Percentiles rank a stretch among this genome's conserved stretches.
Evolutionary conservation across 345 rosid genomes (phyloP).

Genomic region (Melaleuca quinquenervia): DNA sequence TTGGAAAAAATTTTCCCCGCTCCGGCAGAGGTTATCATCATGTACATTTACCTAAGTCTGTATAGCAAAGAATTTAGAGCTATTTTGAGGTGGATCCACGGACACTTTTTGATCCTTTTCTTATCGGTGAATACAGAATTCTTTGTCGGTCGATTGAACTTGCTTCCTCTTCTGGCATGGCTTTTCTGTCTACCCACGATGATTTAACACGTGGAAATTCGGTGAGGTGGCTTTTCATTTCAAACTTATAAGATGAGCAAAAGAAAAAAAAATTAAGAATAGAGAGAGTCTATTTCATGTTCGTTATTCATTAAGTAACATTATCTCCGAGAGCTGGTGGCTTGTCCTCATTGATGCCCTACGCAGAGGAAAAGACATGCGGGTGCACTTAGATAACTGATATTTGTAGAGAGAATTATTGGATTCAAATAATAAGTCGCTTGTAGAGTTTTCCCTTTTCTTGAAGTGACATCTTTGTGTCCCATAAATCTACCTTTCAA

Average conservation of each 20-base stretch:
- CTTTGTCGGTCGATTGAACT: neutral
- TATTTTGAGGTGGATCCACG: neutral
- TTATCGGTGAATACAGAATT: neutral
- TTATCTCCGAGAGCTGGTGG: too few relatives aligned
- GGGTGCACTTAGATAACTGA: too few relatives aligned
- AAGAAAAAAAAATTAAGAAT: too few relatives aligned
- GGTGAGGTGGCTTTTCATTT: neutral
- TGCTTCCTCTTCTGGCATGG: neutral
- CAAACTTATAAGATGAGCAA: too few relatives aligned
- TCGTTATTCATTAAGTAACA: too few relatives aligned
- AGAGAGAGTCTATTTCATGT: too few relatives aligned
- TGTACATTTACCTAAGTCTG: neutral
- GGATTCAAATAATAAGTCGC: neutral
- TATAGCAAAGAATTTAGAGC: neutral
- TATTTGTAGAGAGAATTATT: too few relatives aligned
- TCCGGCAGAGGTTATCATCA: neutral
- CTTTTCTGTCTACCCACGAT: neutral
- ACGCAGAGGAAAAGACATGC: too few relatives aligned
- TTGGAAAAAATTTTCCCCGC: neutral
- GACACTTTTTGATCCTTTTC: neutral
- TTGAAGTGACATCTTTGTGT: neutral
- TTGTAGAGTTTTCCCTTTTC: neutral
- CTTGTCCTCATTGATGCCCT: too few relatives aligned
- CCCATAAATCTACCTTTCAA: neutral
- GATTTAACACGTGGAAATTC: neutral